A percentile compares a stretch with the other conserved stretches of the same genome.
These are phyloP conservation scores for Daldinia loculata DNA, from an alignment of 495 filamentous ascomycete species.

Conservation along the genomic window DNA sequence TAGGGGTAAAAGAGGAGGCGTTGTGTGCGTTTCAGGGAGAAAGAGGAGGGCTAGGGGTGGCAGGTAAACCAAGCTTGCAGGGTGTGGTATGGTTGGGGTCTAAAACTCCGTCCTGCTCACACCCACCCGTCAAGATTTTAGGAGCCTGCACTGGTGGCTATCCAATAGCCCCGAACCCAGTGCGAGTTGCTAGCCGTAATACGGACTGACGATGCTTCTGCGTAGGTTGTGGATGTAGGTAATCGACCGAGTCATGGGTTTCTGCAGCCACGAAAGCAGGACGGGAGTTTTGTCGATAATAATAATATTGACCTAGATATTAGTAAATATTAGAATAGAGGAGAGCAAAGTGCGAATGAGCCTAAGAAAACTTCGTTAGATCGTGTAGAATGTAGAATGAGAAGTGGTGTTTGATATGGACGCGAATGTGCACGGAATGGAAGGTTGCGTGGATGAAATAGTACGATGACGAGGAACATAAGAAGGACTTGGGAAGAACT, in stretches of 20 bases:
- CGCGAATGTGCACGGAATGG: neutral
- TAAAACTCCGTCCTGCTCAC: slow-evolving; percentile 40
- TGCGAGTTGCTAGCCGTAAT: slow-evolving; percentile 22
- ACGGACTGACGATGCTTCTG: slow-evolving; percentile 39
- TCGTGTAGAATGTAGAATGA: neutral
- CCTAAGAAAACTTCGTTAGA: neutral
- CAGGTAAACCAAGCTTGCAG: slow-evolving; percentile 29
- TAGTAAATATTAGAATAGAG: neutral
- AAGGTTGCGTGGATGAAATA: slow-evolving; percentile 26
- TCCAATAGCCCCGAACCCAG: slow-evolving; percentile 32
- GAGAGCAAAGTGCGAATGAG: neutral
- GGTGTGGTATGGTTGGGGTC: slow-evolving; percentile 38
- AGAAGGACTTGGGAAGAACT: slow-evolving; percentile 45
- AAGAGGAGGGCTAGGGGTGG: slow-evolving; percentile 36
- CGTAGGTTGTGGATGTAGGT: slow-evolving; percentile 39
- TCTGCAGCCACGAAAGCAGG: slow-evolving; percentile 1
- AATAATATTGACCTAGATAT: neutral
- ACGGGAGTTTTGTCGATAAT: neutral
- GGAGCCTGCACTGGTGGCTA: slow-evolving; percentile 29
- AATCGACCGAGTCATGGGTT: slow-evolving; percentile 47
- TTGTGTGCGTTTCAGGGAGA: slow-evolving; percentile 47
- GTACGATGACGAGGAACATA: slow-evolving; percentile 36
- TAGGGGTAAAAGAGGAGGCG: slow-evolving; percentile 37
- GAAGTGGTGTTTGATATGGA: neutral
- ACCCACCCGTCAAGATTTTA: slow-evolving; percentile 32